A percentile compares a stretch with the other conserved stretches of the same genome.
Evolutionary conservation across 2,329 filamentous ascomycete species (phyloP).

Genomic region (Fusarium veterinarium): DNA sequence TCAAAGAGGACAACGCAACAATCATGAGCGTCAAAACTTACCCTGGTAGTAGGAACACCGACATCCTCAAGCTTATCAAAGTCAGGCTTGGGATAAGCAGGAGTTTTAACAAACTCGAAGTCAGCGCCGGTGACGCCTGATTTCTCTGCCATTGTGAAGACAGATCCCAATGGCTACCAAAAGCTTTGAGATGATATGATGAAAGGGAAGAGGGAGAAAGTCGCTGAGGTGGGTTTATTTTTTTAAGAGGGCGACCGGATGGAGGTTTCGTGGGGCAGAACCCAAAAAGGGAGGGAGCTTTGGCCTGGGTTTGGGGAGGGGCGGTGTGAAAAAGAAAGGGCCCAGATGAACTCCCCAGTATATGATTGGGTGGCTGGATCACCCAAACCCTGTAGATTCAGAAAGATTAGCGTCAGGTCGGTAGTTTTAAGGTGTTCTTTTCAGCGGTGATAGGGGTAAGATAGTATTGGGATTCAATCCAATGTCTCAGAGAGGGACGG

Average conservation of each 20-base stretch:
- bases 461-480: slow-evolving; percentile 13
- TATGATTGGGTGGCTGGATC: slow-evolving; percentile 14
- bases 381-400: slow-evolving; percentile 8
- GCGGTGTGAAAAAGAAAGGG: slow-evolving; percentile 36
- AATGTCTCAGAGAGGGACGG: slow-evolving; percentile 15
- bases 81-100: slow-evolving; percentile 60
- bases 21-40: slow-evolving; percentile 37
- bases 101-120: slow-evolving; percentile 58
- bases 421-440: slow-evolving; percentile 33
- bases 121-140: slow-evolving; percentile 49
- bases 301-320: slow-evolving; percentile 29
- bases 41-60: slow-evolving; percentile 56
- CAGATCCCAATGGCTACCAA: slow-evolving; percentile 44
- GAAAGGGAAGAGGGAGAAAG: slow-evolving; percentile 25
- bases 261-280: slow-evolving; percentile 36
- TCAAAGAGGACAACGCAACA: slow-evolving; percentile 32
- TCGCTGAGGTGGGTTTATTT: slow-evolving; percentile 36
- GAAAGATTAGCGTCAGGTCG: slow-evolving; percentile 22
- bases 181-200: slow-evolving; percentile 31
- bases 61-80: slow-evolving; percentile 76
- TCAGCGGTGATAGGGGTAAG: slow-evolving; percentile 22
- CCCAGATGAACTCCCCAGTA: background rate
- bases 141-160: slow-evolving; percentile 51
- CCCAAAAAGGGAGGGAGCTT: slow-evolving; percentile 33
- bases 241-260: slow-evolving; percentile 11